Percentiles rank a stretch among this genome's conserved stretches.
These are phyloP conservation scores for Chytriomyces confervae DNA, from an alignment of 192 early-diverging fungal species.

Conservation along the genomic window DNA sequence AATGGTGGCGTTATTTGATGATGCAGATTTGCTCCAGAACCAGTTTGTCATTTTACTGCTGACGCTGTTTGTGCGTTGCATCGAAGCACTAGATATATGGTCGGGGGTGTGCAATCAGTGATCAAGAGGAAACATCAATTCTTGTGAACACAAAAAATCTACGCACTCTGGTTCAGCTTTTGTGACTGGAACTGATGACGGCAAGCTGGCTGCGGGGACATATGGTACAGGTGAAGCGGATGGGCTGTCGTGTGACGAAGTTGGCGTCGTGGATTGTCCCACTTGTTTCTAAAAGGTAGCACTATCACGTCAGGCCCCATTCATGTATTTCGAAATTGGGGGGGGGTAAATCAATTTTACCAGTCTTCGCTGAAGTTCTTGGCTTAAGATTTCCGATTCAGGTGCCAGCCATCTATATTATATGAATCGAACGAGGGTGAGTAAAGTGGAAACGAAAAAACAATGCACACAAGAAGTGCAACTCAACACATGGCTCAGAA, in stretches of 20 bases:
- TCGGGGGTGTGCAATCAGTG: too few species aligned
- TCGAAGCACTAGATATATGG: background rate
- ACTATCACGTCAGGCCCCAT: background rate
- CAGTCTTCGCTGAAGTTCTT: slow-evolving; percentile 30
- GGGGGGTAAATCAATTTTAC: background rate
- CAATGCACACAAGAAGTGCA: background rate
- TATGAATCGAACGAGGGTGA: slow-evolving; percentile 20
- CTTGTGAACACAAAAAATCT: too few species aligned
- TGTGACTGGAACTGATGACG: too few species aligned
- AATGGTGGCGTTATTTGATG: background rate
- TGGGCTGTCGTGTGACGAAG: too few species aligned
- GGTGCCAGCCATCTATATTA: slow-evolving; percentile 46
- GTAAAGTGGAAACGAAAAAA: background rate
- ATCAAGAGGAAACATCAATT: too few species aligned
- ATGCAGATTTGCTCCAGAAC: background rate
- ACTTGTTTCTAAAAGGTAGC: background rate
- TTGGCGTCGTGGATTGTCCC: background rate
- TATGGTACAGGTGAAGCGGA: too few species aligned
- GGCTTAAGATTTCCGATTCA: slow-evolving; percentile 40
- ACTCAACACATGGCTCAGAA: slow-evolving; percentile 69
- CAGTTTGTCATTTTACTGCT: background rate
- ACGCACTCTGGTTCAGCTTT: too few species aligned
- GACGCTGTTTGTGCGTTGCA: background rate
- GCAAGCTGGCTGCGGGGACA: too few species aligned
- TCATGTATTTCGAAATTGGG: slow-evolving; percentile 19